These are phyloP conservation scores for Adansonia gregorii DNA, from an alignment of 441 rosid genomes.

Conservation along the genomic window DNA sequence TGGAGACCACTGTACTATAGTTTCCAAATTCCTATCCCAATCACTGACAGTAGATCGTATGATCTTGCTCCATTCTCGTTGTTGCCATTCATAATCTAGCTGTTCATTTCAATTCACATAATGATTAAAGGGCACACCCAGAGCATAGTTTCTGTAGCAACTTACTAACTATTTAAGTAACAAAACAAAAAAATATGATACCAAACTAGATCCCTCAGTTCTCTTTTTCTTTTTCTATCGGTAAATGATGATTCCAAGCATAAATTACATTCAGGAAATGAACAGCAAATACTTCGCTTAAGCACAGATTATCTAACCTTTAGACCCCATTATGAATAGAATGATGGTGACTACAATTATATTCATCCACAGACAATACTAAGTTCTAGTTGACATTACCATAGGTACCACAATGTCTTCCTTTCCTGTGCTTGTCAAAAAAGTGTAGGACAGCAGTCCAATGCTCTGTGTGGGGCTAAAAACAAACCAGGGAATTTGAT, in stretches of 20 bases:
- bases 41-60: slow-evolving; percentile 56
- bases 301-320: background rate
- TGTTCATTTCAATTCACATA: slow-evolving; percentile 38
- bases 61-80: slow-evolving; percentile 63
- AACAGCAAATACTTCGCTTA: background rate
- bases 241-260: background rate
- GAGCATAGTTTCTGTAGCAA: background rate
- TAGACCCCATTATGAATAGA: slow-evolving; percentile 3
- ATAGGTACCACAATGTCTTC: slow-evolving; percentile 96
- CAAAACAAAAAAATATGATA: background rate
- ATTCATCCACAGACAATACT: background rate
- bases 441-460: slow-evolving; percentile 87
- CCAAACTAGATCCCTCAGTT: background rate
- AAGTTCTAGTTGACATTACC: slow-evolving; percentile 49
- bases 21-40: slow-evolving; percentile 75
- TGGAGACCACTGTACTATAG: slow-evolving; percentile 85
- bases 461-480: slow-evolving; percentile 84
- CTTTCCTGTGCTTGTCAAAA: slow-evolving; percentile 88
- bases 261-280: background rate
- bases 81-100: slow-evolving; percentile 77
- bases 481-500: slow-evolving; percentile 31
- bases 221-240: background rate
- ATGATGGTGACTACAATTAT: background rate
- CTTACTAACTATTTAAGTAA: background rate
- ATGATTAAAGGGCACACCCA: background rate